phyloP scores from a whole-genome alignment of 345 rosid species.

The Arabidopsis arenosa region DNA sequence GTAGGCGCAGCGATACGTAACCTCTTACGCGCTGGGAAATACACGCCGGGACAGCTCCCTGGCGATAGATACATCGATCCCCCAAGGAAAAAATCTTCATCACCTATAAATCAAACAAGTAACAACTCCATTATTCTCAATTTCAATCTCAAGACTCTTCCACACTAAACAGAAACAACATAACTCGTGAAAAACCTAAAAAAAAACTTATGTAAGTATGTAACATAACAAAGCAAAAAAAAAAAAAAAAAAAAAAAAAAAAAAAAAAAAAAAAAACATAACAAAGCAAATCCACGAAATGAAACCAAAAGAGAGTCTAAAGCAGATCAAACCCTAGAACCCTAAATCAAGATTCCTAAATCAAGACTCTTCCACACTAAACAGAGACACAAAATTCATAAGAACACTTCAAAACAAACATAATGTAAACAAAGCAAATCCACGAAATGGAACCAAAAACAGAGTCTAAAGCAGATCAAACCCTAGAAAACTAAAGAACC shows the following conservation, averaged over 20 bases:
- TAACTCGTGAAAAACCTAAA: too few relatives aligned
- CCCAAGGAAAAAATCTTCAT: slow-evolving; percentile 70
- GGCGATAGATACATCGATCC: slow-evolving; percentile 77
- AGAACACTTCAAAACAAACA: neutral
- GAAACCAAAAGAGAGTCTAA: too few relatives aligned
- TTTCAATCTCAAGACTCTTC: neutral
- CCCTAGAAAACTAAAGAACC: slow-evolving; percentile 19
- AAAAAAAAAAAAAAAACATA: too few relatives aligned
- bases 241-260: too few relatives aligned
- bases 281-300: slow-evolving; percentile 2
- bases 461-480: slow-evolving; percentile 13
- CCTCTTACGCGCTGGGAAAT: slow-evolving; percentile 77
- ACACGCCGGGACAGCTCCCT: slow-evolving; percentile 69
- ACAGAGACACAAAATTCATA: neutral
- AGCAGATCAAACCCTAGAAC: too few relatives aligned
- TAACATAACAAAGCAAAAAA: slow-evolving; percentile 5
- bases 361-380: too few relatives aligned
- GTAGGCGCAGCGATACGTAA: slow-evolving; percentile 73
- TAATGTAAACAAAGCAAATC: slow-evolving; percentile 7
- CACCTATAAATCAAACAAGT: slow-evolving; percentile 52
- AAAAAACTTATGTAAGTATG: neutral
- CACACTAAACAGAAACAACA: neutral
- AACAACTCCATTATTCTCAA: slow-evolving; percentile 11
- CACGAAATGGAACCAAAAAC: neutral
- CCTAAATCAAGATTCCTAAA: too few relatives aligned